Evolutionary conservation across 2,329 filamentous ascomycete genomes (phyloP).

Genomic region (Diaporthe sp.): DNA sequence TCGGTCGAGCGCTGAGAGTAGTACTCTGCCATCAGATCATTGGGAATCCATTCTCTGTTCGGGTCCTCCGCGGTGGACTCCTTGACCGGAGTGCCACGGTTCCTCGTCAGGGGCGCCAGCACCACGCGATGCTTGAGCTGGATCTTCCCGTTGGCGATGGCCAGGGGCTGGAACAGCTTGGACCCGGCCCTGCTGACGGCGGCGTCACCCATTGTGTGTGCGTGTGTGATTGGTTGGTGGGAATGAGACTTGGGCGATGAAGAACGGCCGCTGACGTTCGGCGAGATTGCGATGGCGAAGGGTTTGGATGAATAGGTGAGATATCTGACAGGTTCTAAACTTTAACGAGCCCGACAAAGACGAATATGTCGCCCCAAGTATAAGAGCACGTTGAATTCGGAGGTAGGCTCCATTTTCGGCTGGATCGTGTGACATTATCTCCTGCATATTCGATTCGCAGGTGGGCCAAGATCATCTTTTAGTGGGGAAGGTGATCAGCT

Average conservation of each 20-base stretch:
- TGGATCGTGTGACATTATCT: slow-evolving; percentile 27
- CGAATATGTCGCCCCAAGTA: slow-evolving; percentile 12
- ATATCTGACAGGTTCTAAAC: slow-evolving; percentile 26
- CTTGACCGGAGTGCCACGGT: slow-evolving; percentile 39
- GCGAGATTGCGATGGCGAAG: neutral
- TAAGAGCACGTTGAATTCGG: slow-evolving; percentile 27
- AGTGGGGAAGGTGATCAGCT: slow-evolving; percentile 26
- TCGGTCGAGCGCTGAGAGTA: slow-evolving; percentile 39
- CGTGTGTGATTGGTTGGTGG: neutral
- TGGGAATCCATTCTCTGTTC: slow-evolving; percentile 38
- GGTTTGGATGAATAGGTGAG: neutral
- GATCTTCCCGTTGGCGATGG: slow-evolving; percentile 48
- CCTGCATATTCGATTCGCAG: slow-evolving; percentile 14
- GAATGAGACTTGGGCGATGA: neutral
- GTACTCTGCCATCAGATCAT: slow-evolving; percentile 39
- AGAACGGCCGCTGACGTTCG: slow-evolving; percentile 1
- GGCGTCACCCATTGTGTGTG: slow-evolving; percentile 37
- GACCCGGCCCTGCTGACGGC: slow-evolving; percentile 41
- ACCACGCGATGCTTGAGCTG: slow-evolving; percentile 41
- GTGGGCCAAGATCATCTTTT: slow-evolving; percentile 18
- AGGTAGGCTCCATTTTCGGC: slow-evolving; percentile 9
- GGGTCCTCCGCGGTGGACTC: slow-evolving; percentile 37
- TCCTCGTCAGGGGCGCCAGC: slow-evolving; percentile 41
- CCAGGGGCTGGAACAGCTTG: slow-evolving; percentile 52
- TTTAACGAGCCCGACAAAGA: neutral